Evolutionary conservation across 2,329 filamentous ascomycete species (phyloP).

Genomic region (Talaromyces sp.): DNA sequence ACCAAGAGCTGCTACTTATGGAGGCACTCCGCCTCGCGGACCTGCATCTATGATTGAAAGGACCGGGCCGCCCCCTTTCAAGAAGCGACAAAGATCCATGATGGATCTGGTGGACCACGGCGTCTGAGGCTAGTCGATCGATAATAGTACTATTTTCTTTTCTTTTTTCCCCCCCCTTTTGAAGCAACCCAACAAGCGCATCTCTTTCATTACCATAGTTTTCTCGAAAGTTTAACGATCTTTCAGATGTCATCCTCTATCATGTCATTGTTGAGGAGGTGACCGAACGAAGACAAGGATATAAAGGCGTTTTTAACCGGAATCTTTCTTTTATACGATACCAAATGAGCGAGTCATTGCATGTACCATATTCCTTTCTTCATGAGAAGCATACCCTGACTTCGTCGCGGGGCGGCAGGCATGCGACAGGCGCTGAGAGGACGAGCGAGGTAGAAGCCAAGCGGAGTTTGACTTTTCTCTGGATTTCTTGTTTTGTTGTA

Average conservation of each 20-base stretch:
- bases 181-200: background rate
- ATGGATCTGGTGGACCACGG: background rate
- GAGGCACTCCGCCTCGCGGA: background rate
- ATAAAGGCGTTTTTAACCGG: background rate
- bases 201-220: background rate
- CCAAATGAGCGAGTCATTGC: background rate
- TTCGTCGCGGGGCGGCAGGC: background rate
- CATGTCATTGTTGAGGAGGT: background rate
- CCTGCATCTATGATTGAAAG: slow-evolving; percentile 6
- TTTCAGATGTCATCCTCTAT: background rate
- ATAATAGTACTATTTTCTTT: background rate
- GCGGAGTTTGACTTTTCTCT: background rate
- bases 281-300: background rate
- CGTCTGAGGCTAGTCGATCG: background rate
- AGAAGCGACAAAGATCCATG: slow-evolving; percentile 9
- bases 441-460: background rate
- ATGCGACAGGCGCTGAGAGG: background rate
- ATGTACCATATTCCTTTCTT: background rate
- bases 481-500: background rate
- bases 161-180: too few relatives aligned
- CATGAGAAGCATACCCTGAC: background rate
- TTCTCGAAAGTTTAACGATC: background rate
- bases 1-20: background rate
- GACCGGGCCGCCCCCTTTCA: background rate
- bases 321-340: background rate